Conservation (phyloP, 192 early-diverging fungal genomes). For the Entomortierella chlamydospora region DNA sequence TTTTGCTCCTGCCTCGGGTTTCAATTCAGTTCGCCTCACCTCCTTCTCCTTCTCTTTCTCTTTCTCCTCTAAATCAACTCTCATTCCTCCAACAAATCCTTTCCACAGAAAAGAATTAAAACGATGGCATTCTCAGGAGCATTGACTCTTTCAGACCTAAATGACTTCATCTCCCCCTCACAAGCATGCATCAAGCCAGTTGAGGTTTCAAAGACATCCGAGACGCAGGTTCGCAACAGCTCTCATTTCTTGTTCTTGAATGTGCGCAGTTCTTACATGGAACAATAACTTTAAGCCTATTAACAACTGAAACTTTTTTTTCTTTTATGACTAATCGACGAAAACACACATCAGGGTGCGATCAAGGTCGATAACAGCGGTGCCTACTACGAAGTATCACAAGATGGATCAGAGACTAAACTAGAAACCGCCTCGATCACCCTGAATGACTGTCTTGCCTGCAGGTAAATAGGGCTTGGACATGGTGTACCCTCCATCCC, state of each 20-base stretch:
- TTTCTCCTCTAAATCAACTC: background rate
- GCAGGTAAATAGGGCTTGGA: constrained; percentile 70
- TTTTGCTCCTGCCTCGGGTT: too few species aligned
- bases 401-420: constrained; percentile 85
- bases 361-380: constrained; percentile 84
- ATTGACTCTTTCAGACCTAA: constrained; percentile 90
- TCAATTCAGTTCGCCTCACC: too few species aligned
- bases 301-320: background rate
- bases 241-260: background rate
- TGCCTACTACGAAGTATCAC: constrained; percentile 89
- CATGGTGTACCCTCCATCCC: background rate
- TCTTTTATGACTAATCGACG: constrained; percentile 23
- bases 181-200: constrained; percentile 99
- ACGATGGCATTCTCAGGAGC: constrained; percentile 88
- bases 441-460: constrained; percentile 97
- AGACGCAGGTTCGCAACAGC: constrained; percentile 48
- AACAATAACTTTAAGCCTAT: background rate
- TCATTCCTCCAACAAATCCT: background rate
- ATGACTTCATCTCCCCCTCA: constrained; percentile 97
- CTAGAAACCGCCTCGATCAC: constrained; percentile 89
- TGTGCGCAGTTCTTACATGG: background rate
- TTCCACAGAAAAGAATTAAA: too few species aligned
- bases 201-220: constrained; percentile 75
- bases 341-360: too few species aligned
- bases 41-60: background rate